Evolutionary conservation across 257 asterid species (phyloP).

Genomic region (Salvia miltiorrhiza): DNA sequence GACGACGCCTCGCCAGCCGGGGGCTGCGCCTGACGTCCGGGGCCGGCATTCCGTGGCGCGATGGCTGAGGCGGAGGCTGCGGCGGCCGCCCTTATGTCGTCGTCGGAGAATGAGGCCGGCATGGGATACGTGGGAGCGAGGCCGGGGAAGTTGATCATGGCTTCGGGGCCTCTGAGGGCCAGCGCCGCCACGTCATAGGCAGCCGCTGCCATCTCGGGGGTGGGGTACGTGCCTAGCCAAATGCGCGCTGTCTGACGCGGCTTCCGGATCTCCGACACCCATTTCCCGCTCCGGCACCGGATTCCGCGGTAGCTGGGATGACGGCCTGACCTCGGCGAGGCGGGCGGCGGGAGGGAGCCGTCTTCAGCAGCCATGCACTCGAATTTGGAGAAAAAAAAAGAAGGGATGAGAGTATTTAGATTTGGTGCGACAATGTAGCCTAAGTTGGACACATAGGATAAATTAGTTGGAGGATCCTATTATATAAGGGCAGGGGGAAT

Average conservation of each 20-base stretch:
- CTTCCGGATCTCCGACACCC: conserved; percentile 70
- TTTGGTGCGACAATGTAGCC: neutral
- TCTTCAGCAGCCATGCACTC: conserved; percentile 26
- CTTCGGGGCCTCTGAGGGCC: conserved; percentile 45
- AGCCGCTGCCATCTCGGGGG: conserved; percentile 68
- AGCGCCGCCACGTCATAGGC: conserved; percentile 64
- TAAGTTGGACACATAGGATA: neutral
- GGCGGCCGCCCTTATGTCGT: conserved; percentile 37
- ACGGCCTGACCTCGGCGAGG: conserved; percentile 28
- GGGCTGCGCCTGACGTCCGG: neutral
- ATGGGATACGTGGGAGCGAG: conserved; percentile 20
- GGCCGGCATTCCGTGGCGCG: conserved; percentile 13
- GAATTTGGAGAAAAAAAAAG: neutral
- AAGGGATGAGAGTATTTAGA: too few species aligned
- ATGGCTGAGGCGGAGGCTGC: conserved; percentile 34
- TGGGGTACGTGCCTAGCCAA: conserved; percentile 58
- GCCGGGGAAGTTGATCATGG: conserved; percentile 40
- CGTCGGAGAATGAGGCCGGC: conserved; percentile 39
- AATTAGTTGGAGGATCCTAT: neutral
- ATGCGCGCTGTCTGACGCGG: conserved; percentile 53
- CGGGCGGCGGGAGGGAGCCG: neutral
- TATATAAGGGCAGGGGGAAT: too few species aligned
- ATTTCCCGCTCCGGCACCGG: conserved; percentile 49
- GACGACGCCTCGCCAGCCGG: conserved; percentile 9
- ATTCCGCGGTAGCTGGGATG: conserved; percentile 49